Percentiles rank a stretch among this genome's conserved stretches.
These are phyloP conservation scores for Pythium dissotocum DNA, from an alignment of 352 stramenopile species.

Conservation along the genomic window DNA sequence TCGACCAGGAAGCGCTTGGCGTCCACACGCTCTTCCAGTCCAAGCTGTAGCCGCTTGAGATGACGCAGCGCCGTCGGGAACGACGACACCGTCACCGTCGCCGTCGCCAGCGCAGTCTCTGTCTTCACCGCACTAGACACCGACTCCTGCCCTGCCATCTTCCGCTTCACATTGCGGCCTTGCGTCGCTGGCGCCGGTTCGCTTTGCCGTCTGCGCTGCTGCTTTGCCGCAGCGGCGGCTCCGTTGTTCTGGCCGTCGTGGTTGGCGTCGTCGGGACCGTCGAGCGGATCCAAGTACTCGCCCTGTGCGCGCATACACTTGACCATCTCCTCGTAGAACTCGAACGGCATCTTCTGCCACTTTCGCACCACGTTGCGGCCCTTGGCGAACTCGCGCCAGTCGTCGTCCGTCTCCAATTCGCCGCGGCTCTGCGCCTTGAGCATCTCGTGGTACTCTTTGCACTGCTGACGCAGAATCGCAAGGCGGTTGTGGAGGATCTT, in stretches of 20 bases:
- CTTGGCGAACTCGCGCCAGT: constrained; percentile 6
- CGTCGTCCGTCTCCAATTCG: constrained; percentile 7
- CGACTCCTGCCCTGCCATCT: background rate
- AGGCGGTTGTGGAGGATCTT: constrained; percentile 21
- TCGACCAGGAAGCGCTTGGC: constrained; percentile 19
- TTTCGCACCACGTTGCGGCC: background rate
- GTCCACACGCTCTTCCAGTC: constrained; percentile 4
- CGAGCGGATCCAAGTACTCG: background rate
- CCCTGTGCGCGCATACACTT: constrained; percentile 4
- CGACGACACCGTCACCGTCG: background rate
- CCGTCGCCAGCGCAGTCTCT: background rate
- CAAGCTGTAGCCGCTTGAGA: constrained; percentile 12
- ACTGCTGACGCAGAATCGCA: constrained; percentile 9
- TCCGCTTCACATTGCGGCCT: background rate
- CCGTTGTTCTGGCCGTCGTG: background rate
- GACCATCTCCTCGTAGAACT: constrained; percentile 25
- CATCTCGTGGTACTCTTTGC: constrained; percentile 19
- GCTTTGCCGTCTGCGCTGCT: background rate
- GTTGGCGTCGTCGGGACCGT: background rate
- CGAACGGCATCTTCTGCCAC: constrained; percentile 13
- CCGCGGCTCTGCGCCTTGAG: background rate
- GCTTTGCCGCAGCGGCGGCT: background rate
- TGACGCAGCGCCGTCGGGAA: constrained; percentile 1
- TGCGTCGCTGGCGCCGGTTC: background rate
- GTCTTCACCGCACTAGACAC: background rate